These are phyloP conservation scores for Hypoxylon subgilvum DNA, from an alignment of 495 filamentous ascomycete species.

Conservation along the genomic window DNA sequence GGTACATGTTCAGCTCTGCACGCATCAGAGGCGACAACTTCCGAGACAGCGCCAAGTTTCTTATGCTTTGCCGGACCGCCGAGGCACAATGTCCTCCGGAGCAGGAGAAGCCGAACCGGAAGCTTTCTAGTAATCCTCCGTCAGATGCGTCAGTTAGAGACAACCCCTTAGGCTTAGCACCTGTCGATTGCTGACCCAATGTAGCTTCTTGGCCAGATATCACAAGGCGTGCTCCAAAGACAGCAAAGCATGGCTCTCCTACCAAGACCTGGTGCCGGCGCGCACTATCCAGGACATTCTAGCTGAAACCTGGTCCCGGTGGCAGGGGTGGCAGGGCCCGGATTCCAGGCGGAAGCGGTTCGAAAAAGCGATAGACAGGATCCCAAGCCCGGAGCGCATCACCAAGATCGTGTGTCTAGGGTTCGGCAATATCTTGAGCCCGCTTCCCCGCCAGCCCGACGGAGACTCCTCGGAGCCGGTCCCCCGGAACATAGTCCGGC, in stretches of 20 bases:
- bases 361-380: constrained; percentile 11
- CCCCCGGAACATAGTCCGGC: neutral
- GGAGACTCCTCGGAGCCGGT: neutral
- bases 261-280: neutral
- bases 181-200: neutral
- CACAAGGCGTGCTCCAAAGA: neutral
- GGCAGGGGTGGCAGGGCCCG: constrained; percentile 12
- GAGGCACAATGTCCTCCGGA: constrained; percentile 3
- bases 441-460: neutral
- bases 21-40: constrained; percentile 1
- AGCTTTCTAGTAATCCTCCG: constrained; percentile 3
- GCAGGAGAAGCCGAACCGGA: constrained; percentile 12
- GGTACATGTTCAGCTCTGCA: constrained; percentile 25
- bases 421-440: constrained; percentile 2
- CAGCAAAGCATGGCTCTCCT: neutral
- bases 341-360: too few relatives aligned
- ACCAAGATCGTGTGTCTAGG: constrained; percentile 23
- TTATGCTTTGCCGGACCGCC: neutral
- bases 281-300: constrained; percentile 7
- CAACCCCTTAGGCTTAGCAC: too few relatives aligned
- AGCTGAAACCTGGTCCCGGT: constrained; percentile 7
- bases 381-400: constrained; percentile 14
- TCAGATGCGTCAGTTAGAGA: too few relatives aligned
- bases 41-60: neutral
- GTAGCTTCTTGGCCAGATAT: constrained; percentile 17